Evolutionary conservation across 495 filamentous ascomycete species (phyloP), one percentile per base, ranked within the genome.

Genomic region (Xylaria bambusicola): DNA sequence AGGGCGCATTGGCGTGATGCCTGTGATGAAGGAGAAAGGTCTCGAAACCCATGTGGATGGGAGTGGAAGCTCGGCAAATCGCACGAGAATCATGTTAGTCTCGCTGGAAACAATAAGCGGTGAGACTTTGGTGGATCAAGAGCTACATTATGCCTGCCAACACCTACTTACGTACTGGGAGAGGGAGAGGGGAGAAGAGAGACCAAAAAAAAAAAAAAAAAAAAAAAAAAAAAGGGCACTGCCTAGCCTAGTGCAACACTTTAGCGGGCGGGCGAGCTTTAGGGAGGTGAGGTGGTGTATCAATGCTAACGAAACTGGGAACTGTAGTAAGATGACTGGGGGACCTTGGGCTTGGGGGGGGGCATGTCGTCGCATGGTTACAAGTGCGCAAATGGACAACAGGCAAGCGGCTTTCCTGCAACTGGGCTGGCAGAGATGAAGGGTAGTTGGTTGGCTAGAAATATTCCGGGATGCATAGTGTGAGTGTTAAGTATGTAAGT

Each of bases 41-140:
- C 55, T 33, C 38, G 36, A 58, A 50, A 51, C 46, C n/a, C 47
- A 58, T 51, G 46, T 51, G 56, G 46, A 58, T 58, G 47, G 56
- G 36, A 58, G 36, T 7, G 27, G 17, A 38, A 51, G 47, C 21
- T 23, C 55, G 33, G 35, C 55, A 23, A 40, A 58, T 50, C 24
- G 55, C 45, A 48, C 44, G 42, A 40, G 33, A 18, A 57, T 40
- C 31, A 26, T 38, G 42, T 47, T 35, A 38, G 31, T 10, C 44
- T 36, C 29, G 33, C 31, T n/a, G 44, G 12, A 18, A 45, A 38
- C 18, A 51, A 58, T 29, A 50, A 50, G 55, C 55, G 46, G 55
- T 57, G 54, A 57, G 44, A 57, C 44, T 45, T 24, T 46, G n/a
- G 54, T 57, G 55, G 45, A 40, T 49, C 54, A 48, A 15, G 42